Conservation (phyloP, 2,329 filamentous ascomycete species). For the Pseudogymnoascus sp. region DNA sequence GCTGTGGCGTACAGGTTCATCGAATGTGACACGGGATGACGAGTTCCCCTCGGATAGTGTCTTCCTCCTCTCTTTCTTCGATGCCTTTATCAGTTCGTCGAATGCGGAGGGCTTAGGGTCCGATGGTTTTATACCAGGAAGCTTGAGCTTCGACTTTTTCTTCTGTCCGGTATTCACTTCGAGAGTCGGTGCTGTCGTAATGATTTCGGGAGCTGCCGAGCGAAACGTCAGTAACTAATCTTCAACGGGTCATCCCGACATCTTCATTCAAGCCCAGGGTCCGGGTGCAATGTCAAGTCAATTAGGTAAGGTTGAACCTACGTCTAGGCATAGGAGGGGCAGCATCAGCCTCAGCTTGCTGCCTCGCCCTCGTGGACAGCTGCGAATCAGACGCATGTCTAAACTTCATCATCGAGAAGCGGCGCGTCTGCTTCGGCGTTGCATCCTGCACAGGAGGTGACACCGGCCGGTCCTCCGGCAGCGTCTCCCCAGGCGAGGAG, state of each 20-base stretch:
- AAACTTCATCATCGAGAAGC: constrained; percentile 70
- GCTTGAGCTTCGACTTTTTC: constrained; percentile 48
- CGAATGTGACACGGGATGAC: constrained; percentile 47
- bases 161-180: constrained; percentile 47
- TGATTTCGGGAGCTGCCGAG: constrained; percentile 61
- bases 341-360: constrained; percentile 45
- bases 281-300: neutral
- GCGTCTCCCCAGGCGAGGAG: neutral
- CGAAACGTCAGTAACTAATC: constrained; percentile 1
- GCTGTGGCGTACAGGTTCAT: constrained; percentile 50
- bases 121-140: constrained; percentile 32
- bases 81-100: constrained; percentile 20
- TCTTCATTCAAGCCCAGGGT: neutral
- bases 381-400: constrained; percentile 92
- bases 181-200: constrained; percentile 83
- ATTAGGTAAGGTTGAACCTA: neutral
- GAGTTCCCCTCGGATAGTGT: constrained; percentile 30
- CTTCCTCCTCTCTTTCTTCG: constrained; percentile 38
- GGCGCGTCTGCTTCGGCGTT: constrained; percentile 45
- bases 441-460: constrained; percentile 48
- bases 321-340: constrained; percentile 45
- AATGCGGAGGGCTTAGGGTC: constrained; percentile 14
- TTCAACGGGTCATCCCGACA: constrained; percentile 8
- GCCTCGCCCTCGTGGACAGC: constrained; percentile 66
- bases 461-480: constrained; percentile 14